Percentiles rank a stretch among this genome's conserved stretches.
Conservation (phyloP, 108 stramenopile genomes). For the Cyclotella atomus region DNA sequence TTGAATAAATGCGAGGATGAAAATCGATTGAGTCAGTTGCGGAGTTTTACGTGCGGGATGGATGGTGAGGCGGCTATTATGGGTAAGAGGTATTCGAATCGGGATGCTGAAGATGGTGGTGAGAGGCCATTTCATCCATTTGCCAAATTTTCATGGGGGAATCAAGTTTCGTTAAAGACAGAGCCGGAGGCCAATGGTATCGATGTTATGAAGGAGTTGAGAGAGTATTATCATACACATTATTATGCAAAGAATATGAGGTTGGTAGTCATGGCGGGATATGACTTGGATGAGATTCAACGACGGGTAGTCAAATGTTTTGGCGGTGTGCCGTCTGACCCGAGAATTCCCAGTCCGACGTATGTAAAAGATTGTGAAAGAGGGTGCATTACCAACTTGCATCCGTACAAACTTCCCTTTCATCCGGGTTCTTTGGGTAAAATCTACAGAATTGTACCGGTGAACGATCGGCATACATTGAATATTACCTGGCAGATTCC, state of each 20-base stretch:
- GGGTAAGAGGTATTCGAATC: conserved; percentile 17
- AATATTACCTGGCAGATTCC: conserved; percentile 82
- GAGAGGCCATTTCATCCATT: conserved; percentile 63
- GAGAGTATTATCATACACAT: conserved; percentile 77
- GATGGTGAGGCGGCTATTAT: conserved; percentile 45
- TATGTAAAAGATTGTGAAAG: not conserved
- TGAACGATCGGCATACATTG: conserved; percentile 70
- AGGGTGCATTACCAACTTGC: conserved; percentile 22
- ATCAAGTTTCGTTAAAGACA: conserved; percentile 61
- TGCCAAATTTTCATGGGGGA: conserved; percentile 85
- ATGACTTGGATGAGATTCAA: conserved; percentile 80
- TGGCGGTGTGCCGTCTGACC: conserved; percentile 66
- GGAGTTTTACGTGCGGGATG: conserved; percentile 71
- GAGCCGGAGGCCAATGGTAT: conserved; percentile 63
- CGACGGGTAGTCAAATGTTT: conserved; percentile 65
- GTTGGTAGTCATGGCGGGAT: conserved; percentile 87
- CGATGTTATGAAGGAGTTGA: conserved; percentile 70
- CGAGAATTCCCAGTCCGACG: conserved; percentile 13
- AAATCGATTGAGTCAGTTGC: conserved; percentile 71
- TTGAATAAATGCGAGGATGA: conserved; percentile 82
- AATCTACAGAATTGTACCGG: conserved; percentile 77
- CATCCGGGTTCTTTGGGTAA: conserved; percentile 50
- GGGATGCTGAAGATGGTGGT: not conserved
- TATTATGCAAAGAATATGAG: conserved; percentile 90
- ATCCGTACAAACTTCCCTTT: conserved; percentile 61